Evolutionary conservation across 495 filamentous ascomycete genomes (phyloP).

Genomic region (Oidiodendron maius): DNA sequence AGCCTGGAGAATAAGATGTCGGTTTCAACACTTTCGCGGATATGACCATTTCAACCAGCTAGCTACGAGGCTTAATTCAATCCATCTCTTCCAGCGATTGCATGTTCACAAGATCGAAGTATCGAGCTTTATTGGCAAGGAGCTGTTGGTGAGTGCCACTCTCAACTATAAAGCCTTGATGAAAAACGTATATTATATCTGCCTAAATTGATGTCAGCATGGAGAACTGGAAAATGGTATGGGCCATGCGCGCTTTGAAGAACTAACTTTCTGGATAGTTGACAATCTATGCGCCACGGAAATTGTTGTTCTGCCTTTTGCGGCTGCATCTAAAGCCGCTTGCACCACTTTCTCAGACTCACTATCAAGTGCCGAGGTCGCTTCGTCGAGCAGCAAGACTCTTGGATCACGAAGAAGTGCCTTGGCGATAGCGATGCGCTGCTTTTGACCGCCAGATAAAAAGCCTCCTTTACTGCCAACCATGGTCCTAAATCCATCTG

Average conservation of each 20-base stretch:
- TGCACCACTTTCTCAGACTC: neutral
- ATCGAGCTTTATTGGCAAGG: neutral
- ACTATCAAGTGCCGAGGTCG: slow-evolving; percentile 57
- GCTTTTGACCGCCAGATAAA: slow-evolving; percentile 58
- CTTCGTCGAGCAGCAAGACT: slow-evolving; percentile 71
- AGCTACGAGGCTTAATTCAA: too few species aligned
- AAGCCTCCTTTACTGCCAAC: slow-evolving; percentile 47
- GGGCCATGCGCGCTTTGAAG: too few species aligned
- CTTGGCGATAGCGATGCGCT: slow-evolving; percentile 57
- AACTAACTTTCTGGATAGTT: too few species aligned
- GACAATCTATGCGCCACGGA: neutral
- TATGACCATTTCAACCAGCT: too few species aligned
- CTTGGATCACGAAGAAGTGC: slow-evolving; percentile 59
- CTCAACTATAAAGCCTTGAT: neutral
- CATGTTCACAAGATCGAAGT: neutral
- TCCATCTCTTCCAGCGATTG: neutral
- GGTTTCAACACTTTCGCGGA: too few species aligned
- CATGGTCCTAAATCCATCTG: slow-evolving; percentile 41
- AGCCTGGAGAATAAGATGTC: too few species aligned
- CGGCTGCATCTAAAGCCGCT: neutral
- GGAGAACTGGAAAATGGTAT: too few species aligned
- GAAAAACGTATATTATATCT: neutral
- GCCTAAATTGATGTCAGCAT: too few species aligned
- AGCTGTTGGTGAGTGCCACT: neutral
- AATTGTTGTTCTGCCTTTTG: neutral